A percentile compares a stretch with the other conserved stretches of the same genome.
Evolutionary conservation across 306 rosid species (phyloP).

Genomic region (Malus domestica): DNA sequence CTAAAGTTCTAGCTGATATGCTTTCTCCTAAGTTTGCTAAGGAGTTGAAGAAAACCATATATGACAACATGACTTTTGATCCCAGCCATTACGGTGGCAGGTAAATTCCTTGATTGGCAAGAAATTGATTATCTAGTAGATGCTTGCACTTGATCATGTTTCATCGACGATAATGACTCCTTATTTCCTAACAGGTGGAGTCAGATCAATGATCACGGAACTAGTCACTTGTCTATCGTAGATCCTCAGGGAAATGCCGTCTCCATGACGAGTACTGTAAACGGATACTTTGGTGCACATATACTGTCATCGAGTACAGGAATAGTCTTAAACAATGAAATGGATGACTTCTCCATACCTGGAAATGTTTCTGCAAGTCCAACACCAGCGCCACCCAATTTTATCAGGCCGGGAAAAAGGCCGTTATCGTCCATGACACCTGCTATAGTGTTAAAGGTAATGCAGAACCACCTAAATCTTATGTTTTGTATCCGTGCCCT

Average conservation of each 20-base stretch:
- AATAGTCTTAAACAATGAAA: constrained; percentile 79
- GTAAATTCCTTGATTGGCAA: constrained; percentile 27
- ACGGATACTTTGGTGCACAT: constrained; percentile 64
- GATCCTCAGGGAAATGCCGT: constrained; percentile 57
- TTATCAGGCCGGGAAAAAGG: constrained; percentile 69
- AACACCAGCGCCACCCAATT: constrained; percentile 76
- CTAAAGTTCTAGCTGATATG: constrained; percentile 60
- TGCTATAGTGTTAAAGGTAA: constrained; percentile 64
- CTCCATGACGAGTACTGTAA: constrained; percentile 74
- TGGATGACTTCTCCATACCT: constrained; percentile 79
- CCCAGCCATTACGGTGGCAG: constrained; percentile 66
- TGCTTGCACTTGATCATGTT: too few relatives aligned
- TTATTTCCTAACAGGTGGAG: constrained; percentile 48
- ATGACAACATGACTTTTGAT: constrained; percentile 57
- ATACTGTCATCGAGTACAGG: constrained; percentile 72
- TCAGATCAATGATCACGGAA: constrained; percentile 74
- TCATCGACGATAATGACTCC: background rate
- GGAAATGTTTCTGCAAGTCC: constrained; percentile 34
- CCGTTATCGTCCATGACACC: constrained; percentile 90
- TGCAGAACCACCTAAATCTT: background rate
- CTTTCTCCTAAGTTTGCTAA: constrained; percentile 65
- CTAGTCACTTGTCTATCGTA: constrained; percentile 61
- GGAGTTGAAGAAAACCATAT: constrained; percentile 44
- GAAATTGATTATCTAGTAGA: background rate
- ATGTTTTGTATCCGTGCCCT: background rate